A percentile compares a stretch with the other conserved stretches of the same genome.
Conservation (phyloP, 495 filamentous ascomycete species). For the Tricharina praecox region DNA sequence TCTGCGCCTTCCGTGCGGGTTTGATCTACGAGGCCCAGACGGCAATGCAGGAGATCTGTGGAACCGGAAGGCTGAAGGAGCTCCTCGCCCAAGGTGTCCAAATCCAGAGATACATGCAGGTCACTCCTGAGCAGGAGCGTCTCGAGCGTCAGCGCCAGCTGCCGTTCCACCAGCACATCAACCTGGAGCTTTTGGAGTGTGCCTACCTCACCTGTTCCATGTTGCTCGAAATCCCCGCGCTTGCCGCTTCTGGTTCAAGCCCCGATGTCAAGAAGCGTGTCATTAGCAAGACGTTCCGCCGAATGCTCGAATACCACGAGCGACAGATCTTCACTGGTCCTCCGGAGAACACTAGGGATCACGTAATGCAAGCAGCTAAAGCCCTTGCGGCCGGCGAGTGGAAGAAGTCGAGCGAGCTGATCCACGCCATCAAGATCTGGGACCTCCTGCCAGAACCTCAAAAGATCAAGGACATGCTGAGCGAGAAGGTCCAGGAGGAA, state of each 20-base stretch:
- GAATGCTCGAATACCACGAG: slow-evolving; percentile 98
- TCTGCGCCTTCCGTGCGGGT: slow-evolving; percentile 93
- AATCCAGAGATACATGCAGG: slow-evolving; percentile 86
- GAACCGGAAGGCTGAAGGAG: slow-evolving; percentile 92
- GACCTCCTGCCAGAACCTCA: slow-evolving; percentile 80
- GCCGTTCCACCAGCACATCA: slow-evolving; percentile 99
- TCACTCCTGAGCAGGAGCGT: slow-evolving; percentile 91
- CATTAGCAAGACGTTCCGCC: slow-evolving; percentile 98
- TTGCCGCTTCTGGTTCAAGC: slow-evolving; percentile 88
- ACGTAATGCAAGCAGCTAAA: slow-evolving; percentile 97
- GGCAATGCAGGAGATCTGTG: slow-evolving; percentile 92
- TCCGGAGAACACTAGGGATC: slow-evolving; percentile 94
- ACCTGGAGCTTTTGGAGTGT: slow-evolving; percentile 92
- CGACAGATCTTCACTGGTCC: slow-evolving; percentile 97
- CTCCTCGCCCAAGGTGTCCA: slow-evolving; percentile 93
- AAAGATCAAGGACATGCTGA: slow-evolving; percentile 89
- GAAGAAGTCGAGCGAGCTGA: slow-evolving; percentile 86
- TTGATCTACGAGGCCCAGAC: slow-evolving; percentile 95
- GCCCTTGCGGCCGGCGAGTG: slow-evolving; percentile 91
- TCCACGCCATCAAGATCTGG: slow-evolving; percentile 98
- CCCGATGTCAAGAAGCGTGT: slow-evolving; percentile 94
- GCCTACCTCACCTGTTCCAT: slow-evolving; percentile 98
- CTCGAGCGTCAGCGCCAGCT: slow-evolving; percentile 90
- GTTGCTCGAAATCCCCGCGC: slow-evolving; percentile 92
- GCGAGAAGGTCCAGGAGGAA: slow-evolving; percentile 95